Evolutionary conservation across 2,329 filamentous ascomycete genomes (phyloP), one percentile per base, ranked within the genome.

Genomic region (Alternaria metachromatica): DNA sequence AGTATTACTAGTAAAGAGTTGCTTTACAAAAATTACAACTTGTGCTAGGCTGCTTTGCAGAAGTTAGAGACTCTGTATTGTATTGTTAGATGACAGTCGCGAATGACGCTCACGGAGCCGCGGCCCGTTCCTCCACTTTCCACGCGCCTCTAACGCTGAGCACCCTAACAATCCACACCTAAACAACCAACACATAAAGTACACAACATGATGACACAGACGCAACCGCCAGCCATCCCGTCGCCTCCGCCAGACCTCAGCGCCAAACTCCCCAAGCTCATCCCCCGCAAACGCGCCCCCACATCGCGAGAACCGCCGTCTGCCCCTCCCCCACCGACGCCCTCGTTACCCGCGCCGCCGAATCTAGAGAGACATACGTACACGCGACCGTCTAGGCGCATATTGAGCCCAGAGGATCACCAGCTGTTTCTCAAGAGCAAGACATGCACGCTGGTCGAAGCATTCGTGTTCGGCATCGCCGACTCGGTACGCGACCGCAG

Each of bases 391-490:
- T 87, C 85, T 12, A 87, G 94, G 64, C 88, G 94, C 9, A 98
- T 99, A 56, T 83, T 99, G 12, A 95, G 94, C 4, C 84, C 85
- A 3, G 84, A 87, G 53, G 96, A 99, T 71, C 94, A 97, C 77
- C 86, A 92, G 18, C 82, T 93, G 5, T 99, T 98, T 74, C 86
- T 94, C 18, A 82, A 87, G 1, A 97, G 94, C 0, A 85, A 90
- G 0, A 90, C 94, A 7, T 91, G 92, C 79, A 85, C 84, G 8
- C 86, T 98, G 44, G 86, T 99, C 46, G 84, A 92, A 62, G 89
- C 92, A 20, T 99, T 97, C 82, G 86, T 97, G 65, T 97, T 97
- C 80, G 87, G 88, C 10, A 88, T 99, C 21, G 90, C 94, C 48
- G 94, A 97, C 73, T 89, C 92, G 5, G 92, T 97, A 48, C 84